Percentiles rank a stretch among this genome's conserved stretches.
Conservation (phyloP, 2,329 filamentous ascomycete genomes). For the Mycosphaerelloides madeirae region DNA sequence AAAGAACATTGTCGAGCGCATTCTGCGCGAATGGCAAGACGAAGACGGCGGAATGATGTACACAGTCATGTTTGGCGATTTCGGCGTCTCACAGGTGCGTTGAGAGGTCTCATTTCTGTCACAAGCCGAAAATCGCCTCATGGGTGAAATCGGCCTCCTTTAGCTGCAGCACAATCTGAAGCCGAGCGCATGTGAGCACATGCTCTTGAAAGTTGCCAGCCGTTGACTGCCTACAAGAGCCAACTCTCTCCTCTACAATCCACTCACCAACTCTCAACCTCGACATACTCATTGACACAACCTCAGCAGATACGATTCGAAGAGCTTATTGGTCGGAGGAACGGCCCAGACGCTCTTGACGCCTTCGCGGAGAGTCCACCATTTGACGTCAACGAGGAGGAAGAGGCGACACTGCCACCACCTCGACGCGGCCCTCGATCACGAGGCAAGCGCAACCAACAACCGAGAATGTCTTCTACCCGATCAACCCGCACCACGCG, state of each 20-base stretch:
- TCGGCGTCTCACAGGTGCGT: constrained; percentile 39
- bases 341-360: constrained; percentile 45
- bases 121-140: too few species aligned
- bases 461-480: constrained; percentile 23
- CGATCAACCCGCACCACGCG: constrained; percentile 15
- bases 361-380: constrained; percentile 31
- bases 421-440: constrained; percentile 4
- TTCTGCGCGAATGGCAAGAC: constrained; percentile 36
- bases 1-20: constrained; percentile 32
- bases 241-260: neutral
- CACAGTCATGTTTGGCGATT: constrained; percentile 40
- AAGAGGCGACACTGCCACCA: neutral
- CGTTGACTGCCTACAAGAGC: neutral
- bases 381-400: constrained; percentile 9
- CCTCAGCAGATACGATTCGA: constrained; percentile 42
- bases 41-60: constrained; percentile 34
- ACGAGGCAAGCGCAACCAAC: constrained; percentile 2
- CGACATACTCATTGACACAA: neutral
- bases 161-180: too few species aligned
- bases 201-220: too few species aligned
- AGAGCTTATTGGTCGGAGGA: constrained; percentile 41
- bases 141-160: too few species aligned
- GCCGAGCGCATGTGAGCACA: too few species aligned
- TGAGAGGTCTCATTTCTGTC: too few species aligned
- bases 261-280: neutral